These are phyloP conservation scores for Saitozyma podzolica DNA, from an alignment of 768 basidiomycete genomes.

Conservation along the genomic window DNA sequence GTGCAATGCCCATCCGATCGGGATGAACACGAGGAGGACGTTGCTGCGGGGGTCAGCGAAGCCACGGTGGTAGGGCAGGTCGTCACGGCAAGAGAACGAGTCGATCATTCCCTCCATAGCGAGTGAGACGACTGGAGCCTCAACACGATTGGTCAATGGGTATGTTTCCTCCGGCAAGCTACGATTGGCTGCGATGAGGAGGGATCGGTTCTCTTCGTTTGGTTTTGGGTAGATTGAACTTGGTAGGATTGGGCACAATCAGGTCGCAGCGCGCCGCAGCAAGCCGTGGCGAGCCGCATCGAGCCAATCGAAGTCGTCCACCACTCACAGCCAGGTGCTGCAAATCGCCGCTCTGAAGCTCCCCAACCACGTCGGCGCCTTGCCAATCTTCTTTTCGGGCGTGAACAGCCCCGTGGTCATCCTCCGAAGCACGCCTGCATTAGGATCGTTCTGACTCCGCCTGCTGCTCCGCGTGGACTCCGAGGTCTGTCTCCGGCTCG, in stretches of 20 bases:
- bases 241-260: slow-evolving; percentile 42
- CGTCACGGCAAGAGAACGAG: too few relatives aligned
- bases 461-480: background rate
- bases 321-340: slow-evolving; percentile 44
- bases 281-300: background rate
- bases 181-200: too few relatives aligned
- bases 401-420: slow-evolving; percentile 50
- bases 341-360: slow-evolving; percentile 40
- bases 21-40: slow-evolving; percentile 58
- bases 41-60: slow-evolving; percentile 53
- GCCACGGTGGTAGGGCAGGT: too few relatives aligned
- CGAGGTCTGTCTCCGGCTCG: background rate
- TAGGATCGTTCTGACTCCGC: slow-evolving; percentile 16
- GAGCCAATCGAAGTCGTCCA: background rate
- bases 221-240: too few relatives aligned
- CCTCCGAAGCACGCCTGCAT: slow-evolving; percentile 35
- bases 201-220: too few relatives aligned
- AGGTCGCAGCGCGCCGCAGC: slow-evolving; percentile 3
- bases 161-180: too few relatives aligned
- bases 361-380: slow-evolving; percentile 34
- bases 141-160: too few relatives aligned
- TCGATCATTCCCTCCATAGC: too few relatives aligned
- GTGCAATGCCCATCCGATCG: slow-evolving; percentile 59
- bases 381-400: slow-evolving; percentile 41
- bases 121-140: too few relatives aligned